phyloP scores from a whole-genome alignment of 495 filamentous ascomycete genomes.

The Talaromyces stipitatus region DNA sequence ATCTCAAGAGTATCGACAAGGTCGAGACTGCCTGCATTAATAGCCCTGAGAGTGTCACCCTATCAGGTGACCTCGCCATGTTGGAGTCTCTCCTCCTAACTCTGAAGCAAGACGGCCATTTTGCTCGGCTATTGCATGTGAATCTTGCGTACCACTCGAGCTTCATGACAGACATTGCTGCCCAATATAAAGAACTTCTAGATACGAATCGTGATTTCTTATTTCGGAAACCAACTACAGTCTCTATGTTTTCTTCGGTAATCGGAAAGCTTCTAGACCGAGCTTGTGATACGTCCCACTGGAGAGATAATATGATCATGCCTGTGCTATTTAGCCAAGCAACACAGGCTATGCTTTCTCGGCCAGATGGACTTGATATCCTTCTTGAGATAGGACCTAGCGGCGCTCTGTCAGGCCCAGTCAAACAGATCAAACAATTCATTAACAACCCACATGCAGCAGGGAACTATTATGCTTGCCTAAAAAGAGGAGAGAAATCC shows the following conservation, averaged over 20 bases:
- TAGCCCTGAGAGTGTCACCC: conserved; percentile 19
- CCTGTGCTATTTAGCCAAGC: conserved; percentile 25
- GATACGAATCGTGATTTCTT: neutral
- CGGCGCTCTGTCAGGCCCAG: conserved; percentile 20
- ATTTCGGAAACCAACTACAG: conserved; percentile 9
- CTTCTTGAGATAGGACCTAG: conserved; percentile 28
- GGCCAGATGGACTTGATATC: conserved; percentile 4
- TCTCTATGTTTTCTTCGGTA: conserved; percentile 30
- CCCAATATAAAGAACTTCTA: conserved; percentile 24
- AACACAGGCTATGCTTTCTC: conserved; percentile 6
- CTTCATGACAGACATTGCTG: conserved; percentile 38
- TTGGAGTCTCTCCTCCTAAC: conserved; percentile 8
- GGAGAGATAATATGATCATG: conserved; percentile 22
- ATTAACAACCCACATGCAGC: conserved; percentile 14
- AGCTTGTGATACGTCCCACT: conserved; percentile 13
- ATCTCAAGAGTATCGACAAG: conserved; percentile 6
- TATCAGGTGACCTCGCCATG: conserved; percentile 14
- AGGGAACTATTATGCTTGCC: conserved; percentile 22
- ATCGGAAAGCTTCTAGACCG: conserved; percentile 6
- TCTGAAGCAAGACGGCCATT: conserved; percentile 17
- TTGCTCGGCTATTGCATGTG: conserved; percentile 44
- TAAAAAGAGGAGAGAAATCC: conserved; percentile 9
- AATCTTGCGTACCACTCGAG: conserved; percentile 48
- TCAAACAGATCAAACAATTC: conserved; percentile 15
- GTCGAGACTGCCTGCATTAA: conserved; percentile 20